Base-by-base conservation (phyloP, 768 basidiomycete genomes). In the Pholiota microspora region DNA sequence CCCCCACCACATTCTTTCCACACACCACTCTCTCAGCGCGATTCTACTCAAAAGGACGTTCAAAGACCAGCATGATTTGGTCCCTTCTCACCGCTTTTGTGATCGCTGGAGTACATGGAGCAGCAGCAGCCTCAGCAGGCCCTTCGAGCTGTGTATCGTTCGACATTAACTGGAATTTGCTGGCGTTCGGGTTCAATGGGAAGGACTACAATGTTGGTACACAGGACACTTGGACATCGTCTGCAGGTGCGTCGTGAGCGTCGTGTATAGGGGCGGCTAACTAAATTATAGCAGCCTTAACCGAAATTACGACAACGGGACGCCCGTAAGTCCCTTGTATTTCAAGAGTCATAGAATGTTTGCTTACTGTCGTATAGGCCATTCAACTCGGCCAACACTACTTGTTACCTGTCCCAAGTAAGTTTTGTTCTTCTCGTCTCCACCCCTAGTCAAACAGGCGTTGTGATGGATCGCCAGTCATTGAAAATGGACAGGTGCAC, bases 201-300 rank as follows among this genome's bases (percentile, higher is more conserved):
- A 87, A 89, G 64, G 94, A 97, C 69, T 94, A 88, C 74, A 84
- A 82, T 61, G 85, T 89, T 47, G 91, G 93, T 10, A 73, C 82
- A 3, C 82, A 85, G 62, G 76, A 79, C 61, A 75, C 79, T 4
- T 97, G 92, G 92, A 66, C 74, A n/a, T 56, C 63, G 12, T 57
- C 61, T 49, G 13, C 25, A 36, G 58, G 58, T 59, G 23, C 29
- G 49, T 15, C 76, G 29, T 70, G 58, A 75, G 78, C 75, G 73
- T 75, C 81, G 59, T 55, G 71, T 62, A 23, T 28, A 24, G 25
- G 8, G 31, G 40, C 45, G 1, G 29, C 53, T n/a, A 25, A 38
- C 51, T 50, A 53, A 57, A 16, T 28, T 61, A 53, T 56, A 36
- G 27, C 42, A 12, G 69, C 71, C 36, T 77, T 85, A 2, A 77